Evolutionary conservation across 805 yeast genomes (phyloP).

Genomic region (Metschnikowia matae): DNA sequence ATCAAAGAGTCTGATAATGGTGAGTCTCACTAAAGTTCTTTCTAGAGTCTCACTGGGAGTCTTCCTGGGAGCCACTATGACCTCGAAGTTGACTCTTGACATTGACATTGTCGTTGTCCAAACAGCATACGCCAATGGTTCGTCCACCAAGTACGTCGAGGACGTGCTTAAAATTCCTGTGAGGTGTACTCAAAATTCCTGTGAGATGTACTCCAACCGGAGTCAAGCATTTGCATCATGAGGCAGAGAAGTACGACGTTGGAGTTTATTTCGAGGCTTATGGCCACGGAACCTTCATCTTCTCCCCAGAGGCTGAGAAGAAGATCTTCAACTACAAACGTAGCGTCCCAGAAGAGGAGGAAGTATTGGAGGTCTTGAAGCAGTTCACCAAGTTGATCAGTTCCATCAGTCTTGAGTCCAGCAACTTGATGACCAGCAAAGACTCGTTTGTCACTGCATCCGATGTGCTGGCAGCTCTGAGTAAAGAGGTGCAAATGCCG

Average conservation of each 20-base stretch:
- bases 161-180: too few relatives aligned
- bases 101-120: conserved; percentile 91
- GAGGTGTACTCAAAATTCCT: conserved; percentile 72
- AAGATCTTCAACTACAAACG: conserved; percentile 33
- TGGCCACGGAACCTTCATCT: conserved; percentile 97
- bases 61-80: too few relatives aligned
- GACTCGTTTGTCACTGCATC: conserved; percentile 12
- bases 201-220: conserved; percentile 93
- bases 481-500: conserved; percentile 4
- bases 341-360: conserved; percentile 36
- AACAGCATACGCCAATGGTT: conserved; percentile 97
- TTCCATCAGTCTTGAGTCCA: conserved; percentile 7
- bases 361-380: conserved; percentile 51
- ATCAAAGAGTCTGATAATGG: too few relatives aligned
- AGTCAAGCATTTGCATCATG: conserved; percentile 94
- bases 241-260: conserved; percentile 76
- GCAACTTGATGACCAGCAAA: conserved; percentile 1
- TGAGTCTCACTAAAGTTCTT: too few relatives aligned
- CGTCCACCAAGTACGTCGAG: conserved; percentile 70
- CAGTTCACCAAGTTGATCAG: conserved; percentile 67
- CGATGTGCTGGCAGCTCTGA: background rate
- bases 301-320: conserved; percentile 49
- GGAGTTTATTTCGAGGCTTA: conserved; percentile 98
- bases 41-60: too few relatives aligned
- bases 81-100: conserved; percentile 41